These are phyloP conservation scores for Favolaschia claudopus DNA, from an alignment of 768 basidiomycete species.

Conservation along the genomic window DNA sequence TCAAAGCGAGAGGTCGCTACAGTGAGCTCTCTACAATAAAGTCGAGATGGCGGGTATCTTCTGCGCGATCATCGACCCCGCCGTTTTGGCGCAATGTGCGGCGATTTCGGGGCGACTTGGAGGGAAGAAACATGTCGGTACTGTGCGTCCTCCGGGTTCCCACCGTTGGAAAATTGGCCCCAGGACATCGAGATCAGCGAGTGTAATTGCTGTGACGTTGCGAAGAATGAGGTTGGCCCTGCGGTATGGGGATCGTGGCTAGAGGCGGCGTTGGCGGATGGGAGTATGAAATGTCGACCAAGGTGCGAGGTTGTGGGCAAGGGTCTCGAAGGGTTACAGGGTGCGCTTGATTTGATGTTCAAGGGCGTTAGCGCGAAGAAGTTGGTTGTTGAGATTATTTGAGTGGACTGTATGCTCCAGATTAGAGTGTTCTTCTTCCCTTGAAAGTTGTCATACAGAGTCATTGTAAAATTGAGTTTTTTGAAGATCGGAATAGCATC, in stretches of 20 bases:
- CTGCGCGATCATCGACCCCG: background rate
- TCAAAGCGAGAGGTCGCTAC: no score
- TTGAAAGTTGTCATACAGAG: no score
- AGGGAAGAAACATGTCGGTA: background rate
- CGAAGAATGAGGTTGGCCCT: background rate
- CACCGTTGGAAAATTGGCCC: slow-evolving; percentile 3
- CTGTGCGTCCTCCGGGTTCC: background rate
- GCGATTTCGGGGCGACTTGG: background rate
- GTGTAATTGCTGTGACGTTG: background rate
- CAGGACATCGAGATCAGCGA: background rate
- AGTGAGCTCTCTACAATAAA: background rate
- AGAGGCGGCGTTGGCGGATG: slow-evolving; percentile 4
- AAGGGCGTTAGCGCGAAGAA: slow-evolving; percentile 4
- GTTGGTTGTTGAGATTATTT: slow-evolving; percentile 6
- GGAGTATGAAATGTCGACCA: slow-evolving; percentile 10
- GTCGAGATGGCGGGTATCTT: background rate
- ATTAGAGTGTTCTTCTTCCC: no score
- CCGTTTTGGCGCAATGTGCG: background rate
- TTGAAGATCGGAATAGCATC: no score
- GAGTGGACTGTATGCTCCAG: no score
- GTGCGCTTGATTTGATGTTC: background rate
- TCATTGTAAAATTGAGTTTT: no score
- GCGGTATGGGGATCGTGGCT: background rate
- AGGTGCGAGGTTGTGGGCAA: slow-evolving; percentile 2
- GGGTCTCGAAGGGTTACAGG: background rate